Percentiles rank a stretch among this genome's conserved stretches.
These are phyloP conservation scores for Rhizophagus prolifer DNA, from an alignment of 192 early-diverging fungal species.

Conservation along the genomic window DNA sequence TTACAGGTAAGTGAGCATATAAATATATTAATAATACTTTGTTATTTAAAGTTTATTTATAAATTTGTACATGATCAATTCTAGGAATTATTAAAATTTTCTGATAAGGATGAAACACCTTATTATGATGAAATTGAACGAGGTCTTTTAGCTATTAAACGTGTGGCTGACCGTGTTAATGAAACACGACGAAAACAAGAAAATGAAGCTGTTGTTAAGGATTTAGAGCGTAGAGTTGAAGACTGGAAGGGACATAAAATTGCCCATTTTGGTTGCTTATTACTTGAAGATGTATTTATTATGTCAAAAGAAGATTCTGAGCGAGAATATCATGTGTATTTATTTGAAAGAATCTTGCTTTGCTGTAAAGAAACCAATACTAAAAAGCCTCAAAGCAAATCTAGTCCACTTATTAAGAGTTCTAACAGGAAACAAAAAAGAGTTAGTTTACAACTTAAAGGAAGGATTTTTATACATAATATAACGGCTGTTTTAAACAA, in stretches of 20 bases:
- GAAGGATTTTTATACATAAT: constrained; percentile 81
- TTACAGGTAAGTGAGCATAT: constrained; percentile 54
- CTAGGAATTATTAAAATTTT: constrained; percentile 31
- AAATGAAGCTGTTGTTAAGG: constrained; percentile 76
- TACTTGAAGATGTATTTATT: constrained; percentile 84
- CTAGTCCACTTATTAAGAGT: constrained; percentile 39
- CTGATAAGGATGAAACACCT: constrained; percentile 44
- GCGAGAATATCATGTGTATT: constrained; percentile 79
- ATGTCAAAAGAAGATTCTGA: constrained; percentile 80
- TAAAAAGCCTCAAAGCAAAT: constrained; percentile 40
- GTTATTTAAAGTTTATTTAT: constrained; percentile 48
- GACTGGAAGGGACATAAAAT: constrained; percentile 89
- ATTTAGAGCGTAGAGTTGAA: constrained; percentile 80
- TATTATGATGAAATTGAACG: constrained; percentile 61
- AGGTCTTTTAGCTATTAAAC: constrained; percentile 79
- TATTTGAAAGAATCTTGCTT: constrained; percentile 92
- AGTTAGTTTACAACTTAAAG: constrained; percentile 71
- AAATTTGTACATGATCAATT: not conserved
- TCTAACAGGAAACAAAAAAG: constrained; percentile 65
- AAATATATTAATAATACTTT: constrained; percentile 50
- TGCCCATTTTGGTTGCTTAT: constrained; percentile 74
- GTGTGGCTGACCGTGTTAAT: constrained; percentile 87
- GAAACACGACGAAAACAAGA: constrained; percentile 88
- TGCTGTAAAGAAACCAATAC: constrained; percentile 84
- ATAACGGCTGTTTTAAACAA: constrained; percentile 74